Evolutionary conservation across 306 rosid genomes (phyloP).

Genomic region (Trichosanthes cucumerina): DNA sequence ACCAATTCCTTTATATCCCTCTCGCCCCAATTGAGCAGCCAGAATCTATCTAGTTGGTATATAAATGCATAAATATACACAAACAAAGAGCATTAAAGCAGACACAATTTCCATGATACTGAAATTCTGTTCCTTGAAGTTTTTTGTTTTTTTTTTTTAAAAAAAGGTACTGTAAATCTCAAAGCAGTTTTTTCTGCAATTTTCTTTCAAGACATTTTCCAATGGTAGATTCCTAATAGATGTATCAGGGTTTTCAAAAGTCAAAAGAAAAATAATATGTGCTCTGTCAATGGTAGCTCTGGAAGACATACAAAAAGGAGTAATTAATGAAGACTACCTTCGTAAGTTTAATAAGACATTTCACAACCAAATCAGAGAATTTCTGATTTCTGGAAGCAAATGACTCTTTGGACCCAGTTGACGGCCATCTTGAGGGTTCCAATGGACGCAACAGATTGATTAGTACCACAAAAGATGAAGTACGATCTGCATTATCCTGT

Average conservation of each 20-base stretch:
- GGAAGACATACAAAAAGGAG: background rate
- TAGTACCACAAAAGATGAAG: conserved; percentile 89
- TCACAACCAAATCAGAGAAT: conserved; percentile 92
- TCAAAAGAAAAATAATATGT: background rate
- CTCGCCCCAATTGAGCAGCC: background rate
- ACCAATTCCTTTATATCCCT: background rate
- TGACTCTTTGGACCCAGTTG: conserved; percentile 74
- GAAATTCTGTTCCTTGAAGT: background rate
- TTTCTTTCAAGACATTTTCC: background rate
- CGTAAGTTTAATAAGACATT: conserved; percentile 97
- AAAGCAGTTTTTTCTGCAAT: background rate
- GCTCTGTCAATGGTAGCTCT: background rate
- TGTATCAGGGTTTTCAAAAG: background rate
- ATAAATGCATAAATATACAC: background rate
- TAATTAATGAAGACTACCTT: conserved; percentile 37
- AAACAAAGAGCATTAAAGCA: background rate
- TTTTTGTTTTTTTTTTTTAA: background rate
- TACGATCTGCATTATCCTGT: conserved; percentile 98
- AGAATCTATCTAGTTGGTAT: background rate
- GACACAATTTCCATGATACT: background rate
- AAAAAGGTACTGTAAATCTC: background rate
- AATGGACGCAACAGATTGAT: conserved; percentile 82
- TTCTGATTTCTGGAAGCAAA: conserved; percentile 85
- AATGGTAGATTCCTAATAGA: background rate
- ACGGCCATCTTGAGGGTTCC: conserved; percentile 98